Conservation (phyloP, 768 basidiomycete species). For the Lyophyllum atratum region DNA sequence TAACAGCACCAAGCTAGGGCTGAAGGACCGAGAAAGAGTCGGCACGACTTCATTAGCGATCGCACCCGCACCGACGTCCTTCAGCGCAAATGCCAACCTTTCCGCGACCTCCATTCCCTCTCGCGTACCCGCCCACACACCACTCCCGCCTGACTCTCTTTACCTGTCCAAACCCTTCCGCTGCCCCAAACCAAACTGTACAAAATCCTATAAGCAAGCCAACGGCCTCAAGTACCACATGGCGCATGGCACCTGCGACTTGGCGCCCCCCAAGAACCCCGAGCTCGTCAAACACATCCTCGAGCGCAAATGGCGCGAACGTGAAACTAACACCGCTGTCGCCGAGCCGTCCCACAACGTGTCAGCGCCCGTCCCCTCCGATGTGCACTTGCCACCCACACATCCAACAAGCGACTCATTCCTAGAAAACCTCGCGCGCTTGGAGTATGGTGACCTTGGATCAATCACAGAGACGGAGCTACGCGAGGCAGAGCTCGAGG, state of each 20-base stretch:
- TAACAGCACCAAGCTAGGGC: constrained; percentile 19
- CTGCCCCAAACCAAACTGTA: constrained; percentile 94
- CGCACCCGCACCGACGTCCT: constrained; percentile 18
- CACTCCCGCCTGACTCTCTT: constrained; percentile 40
- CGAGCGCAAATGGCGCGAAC: constrained; percentile 51
- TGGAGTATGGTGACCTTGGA: constrained; percentile 38
- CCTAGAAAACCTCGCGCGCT: constrained; percentile 16
- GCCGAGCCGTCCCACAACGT: constrained; percentile 10
- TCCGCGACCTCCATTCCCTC: constrained; percentile 41
- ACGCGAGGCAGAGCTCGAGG: constrained; percentile 78
- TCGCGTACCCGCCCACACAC: constrained; percentile 7
- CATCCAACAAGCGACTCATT: constrained; percentile 4
- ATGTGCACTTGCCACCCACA: background rate
- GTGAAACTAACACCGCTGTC: constrained; percentile 24
- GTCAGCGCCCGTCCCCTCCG: background rate
- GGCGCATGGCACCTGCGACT: constrained; percentile 91
- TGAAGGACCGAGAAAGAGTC: constrained; percentile 18
- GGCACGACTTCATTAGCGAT: constrained; percentile 22
- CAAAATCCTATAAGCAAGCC: constrained; percentile 95
- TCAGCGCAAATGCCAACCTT: background rate
- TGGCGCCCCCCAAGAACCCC: constrained; percentile 84
- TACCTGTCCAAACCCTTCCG: constrained; percentile 84
- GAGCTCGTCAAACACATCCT: constrained; percentile 76
- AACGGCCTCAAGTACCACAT: constrained; percentile 95
- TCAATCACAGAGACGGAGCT: constrained; percentile 64